Percentiles rank a stretch among this genome's conserved stretches.
Evolutionary conservation across 2,329 filamentous ascomycete genomes (phyloP).

Genomic region (Calonectria hongkongensis): DNA sequence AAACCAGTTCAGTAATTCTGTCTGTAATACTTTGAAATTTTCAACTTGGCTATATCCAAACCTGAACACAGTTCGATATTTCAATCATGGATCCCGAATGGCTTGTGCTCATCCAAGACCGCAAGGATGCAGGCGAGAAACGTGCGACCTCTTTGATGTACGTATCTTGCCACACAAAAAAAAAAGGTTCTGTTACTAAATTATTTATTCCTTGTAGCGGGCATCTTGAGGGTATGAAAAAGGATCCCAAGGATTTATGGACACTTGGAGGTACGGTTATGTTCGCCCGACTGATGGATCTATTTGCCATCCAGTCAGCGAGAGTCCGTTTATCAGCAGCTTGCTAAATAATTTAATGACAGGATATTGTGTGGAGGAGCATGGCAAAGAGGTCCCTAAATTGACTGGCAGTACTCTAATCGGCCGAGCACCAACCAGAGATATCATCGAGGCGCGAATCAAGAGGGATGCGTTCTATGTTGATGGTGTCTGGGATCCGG

Average conservation of each 20-base stretch:
- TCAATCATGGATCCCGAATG: conserved; percentile 5
- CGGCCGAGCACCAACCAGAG: neutral
- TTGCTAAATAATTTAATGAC: neutral
- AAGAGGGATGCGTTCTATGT: conserved; percentile 10
- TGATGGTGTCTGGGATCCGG: neutral
- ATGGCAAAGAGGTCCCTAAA: neutral
- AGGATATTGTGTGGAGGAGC: conserved; percentile 14
- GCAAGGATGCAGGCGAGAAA: neutral
- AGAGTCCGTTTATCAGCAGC: neutral
- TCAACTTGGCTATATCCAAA: too few relatives aligned
- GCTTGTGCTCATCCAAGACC: conserved; percentile 15
- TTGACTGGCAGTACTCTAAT: conserved; percentile 9
- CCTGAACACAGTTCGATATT: too few relatives aligned
- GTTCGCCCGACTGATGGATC: too few relatives aligned
- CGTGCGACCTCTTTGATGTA: neutral
- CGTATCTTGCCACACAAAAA: neutral
- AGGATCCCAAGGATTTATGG: conserved; percentile 9
- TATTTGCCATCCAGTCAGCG: neutral
- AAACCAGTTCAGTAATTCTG: neutral
- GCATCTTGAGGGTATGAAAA: conserved; percentile 9
- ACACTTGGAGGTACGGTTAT: conserved; percentile 1
- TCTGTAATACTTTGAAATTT: too few relatives aligned
- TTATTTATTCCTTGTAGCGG: neutral
- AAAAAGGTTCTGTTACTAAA: neutral
- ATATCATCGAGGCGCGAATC: conserved; percentile 5